These are phyloP conservation scores for Suhomyces sp. DNA, from an alignment of 805 yeast species.

Conservation along the genomic window DNA sequence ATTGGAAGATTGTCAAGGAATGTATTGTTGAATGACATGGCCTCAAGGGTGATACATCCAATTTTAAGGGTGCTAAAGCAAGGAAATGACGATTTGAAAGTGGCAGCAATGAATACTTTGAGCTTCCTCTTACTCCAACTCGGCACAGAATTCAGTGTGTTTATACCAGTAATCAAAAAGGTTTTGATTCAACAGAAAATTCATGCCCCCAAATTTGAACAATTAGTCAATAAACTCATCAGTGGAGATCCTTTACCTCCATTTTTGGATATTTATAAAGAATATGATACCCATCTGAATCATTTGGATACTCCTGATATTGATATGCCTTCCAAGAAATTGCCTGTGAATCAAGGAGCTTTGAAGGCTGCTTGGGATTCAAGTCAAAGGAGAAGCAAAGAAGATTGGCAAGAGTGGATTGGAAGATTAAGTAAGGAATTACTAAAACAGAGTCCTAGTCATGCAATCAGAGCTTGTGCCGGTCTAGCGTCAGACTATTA, in stretches of 20 bases:
- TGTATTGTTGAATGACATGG: constrained; percentile 78
- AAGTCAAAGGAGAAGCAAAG: constrained; percentile 81
- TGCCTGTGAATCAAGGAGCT: constrained; percentile 65
- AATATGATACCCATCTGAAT: constrained; percentile 40
- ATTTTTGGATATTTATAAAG: constrained; percentile 66
- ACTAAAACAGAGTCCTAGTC: constrained; percentile 90
- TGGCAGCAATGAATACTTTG: constrained; percentile 72
- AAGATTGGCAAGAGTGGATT: constrained; percentile 99
- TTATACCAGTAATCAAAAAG: constrained; percentile 77
- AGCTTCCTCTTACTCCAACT: constrained; percentile 76
- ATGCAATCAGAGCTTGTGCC: constrained; percentile 90
- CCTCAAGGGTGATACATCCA: constrained; percentile 88
- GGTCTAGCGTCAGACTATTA: constrained; percentile 82
- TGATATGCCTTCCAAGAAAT: constrained; percentile 68
- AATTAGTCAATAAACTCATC: constrained; percentile 70
- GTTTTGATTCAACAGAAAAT: constrained; percentile 61
- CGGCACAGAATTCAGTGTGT: constrained; percentile 81
- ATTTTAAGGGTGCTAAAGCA: constrained; percentile 62
- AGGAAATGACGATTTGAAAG: constrained; percentile 58
- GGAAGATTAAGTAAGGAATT: constrained; percentile 81
- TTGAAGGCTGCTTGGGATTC: constrained; percentile 91
- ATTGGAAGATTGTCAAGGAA: constrained; percentile 76
- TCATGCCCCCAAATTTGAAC: constrained; percentile 75
- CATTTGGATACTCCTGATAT: constrained; percentile 55
- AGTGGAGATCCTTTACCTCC: constrained; percentile 87